Evolutionary conservation across 2,329 filamentous ascomycete species (phyloP).

Genomic region (Ilyonectria robusta): DNA sequence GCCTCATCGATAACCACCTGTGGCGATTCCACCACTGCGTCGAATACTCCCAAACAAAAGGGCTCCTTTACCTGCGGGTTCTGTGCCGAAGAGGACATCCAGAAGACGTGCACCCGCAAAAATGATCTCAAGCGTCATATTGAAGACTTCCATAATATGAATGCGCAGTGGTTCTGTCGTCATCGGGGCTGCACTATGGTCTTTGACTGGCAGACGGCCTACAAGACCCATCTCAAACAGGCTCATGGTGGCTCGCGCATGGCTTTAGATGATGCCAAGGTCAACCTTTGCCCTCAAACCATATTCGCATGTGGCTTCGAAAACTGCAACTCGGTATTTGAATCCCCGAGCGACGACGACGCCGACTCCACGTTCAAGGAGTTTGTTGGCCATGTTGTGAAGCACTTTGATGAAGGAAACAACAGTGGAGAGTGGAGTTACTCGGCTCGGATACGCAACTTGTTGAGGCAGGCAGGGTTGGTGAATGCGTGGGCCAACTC

Average conservation of each 20-base stretch:
- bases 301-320: constrained; percentile 65
- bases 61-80: constrained; percentile 57
- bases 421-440: constrained; percentile 61
- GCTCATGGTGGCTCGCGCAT: constrained; percentile 59
- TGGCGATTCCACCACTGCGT: constrained; percentile 42
- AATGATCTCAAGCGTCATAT: constrained; percentile 66
- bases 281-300: constrained; percentile 61
- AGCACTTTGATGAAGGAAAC: constrained; percentile 61
- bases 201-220: constrained; percentile 64
- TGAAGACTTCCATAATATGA: constrained; percentile 63
- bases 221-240: constrained; percentile 62
- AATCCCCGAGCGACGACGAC: constrained; percentile 58
- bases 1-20: constrained; percentile 39
- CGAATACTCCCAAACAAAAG: constrained; percentile 54
- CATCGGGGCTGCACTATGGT: constrained; percentile 60
- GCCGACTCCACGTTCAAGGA: constrained; percentile 58
- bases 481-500: constrained; percentile 55
- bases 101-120: constrained; percentile 61
- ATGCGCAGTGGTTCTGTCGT: constrained; percentile 62
- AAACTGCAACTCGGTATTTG: constrained; percentile 60
- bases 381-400: constrained; percentile 62
- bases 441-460: constrained; percentile 60
- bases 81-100: constrained; percentile 58
- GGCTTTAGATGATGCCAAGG: constrained; percentile 58
- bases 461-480: constrained; percentile 58